These are phyloP conservation scores for Solidago caesia DNA, from an alignment of 129 eudicot genomes.

Conservation along the genomic window DNA sequence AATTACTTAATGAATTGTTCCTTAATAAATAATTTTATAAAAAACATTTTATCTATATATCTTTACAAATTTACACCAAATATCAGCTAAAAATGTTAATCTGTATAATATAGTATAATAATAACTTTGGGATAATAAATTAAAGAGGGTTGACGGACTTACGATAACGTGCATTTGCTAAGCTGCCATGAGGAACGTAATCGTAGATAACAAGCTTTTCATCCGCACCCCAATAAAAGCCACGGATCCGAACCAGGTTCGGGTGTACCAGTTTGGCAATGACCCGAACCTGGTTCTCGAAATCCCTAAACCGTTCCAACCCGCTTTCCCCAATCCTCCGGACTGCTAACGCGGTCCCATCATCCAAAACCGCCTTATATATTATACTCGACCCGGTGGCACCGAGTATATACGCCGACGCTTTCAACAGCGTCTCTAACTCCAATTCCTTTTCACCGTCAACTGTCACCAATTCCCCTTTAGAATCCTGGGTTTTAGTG, in stretches of 20 bases:
- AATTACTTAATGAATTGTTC: neutral
- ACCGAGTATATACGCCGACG: conserved; percentile 88
- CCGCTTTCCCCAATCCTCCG: conserved; percentile 81
- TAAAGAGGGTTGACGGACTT: conserved; percentile 34
- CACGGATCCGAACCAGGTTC: conserved; percentile 85
- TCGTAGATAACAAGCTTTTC: conserved; percentile 94
- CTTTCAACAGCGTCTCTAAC: conserved; percentile 75
- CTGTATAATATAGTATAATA: neutral
- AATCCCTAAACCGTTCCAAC: conserved; percentile 80
- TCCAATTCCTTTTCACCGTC: conserved; percentile 80
- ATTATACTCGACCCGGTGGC: conserved; percentile 85
- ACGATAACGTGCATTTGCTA: conserved; percentile 89
- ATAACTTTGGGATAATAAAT: neutral
- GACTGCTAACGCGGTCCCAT: conserved; percentile 81
- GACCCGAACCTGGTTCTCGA: conserved; percentile 71
- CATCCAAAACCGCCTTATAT: conserved; percentile 91
- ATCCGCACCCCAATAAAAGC: conserved; percentile 92
- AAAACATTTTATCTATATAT: neutral
- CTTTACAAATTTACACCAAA: neutral
- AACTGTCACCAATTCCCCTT: conserved; percentile 71
- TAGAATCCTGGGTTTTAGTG: conserved; percentile 26
- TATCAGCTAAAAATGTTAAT: neutral
- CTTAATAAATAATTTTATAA: neutral
- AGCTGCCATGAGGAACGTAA: conserved; percentile 92
- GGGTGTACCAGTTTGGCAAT: conserved; percentile 86